Evolutionary conservation across 331 rosid genomes (phyloP).

Genomic region (Spiraea crenata): DNA sequence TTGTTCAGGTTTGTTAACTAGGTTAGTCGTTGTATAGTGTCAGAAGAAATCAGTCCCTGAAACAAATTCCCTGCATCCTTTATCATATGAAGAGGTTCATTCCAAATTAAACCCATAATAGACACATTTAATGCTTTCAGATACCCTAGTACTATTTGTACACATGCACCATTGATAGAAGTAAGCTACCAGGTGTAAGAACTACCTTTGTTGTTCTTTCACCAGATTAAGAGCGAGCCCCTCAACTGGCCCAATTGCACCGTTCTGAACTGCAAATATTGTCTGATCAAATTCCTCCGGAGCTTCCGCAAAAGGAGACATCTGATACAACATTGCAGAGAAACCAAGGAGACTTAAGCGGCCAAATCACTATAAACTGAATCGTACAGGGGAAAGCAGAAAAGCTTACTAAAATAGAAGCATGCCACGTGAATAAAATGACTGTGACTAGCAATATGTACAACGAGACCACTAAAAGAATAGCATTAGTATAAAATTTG

Average conservation of each 20-base stretch:
- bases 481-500: neutral
- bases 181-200: slow-evolving; percentile 2
- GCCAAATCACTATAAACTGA: neutral
- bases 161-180: neutral
- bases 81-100: neutral
- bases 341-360: neutral
- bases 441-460: neutral
- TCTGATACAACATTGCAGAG: slow-evolving; percentile 34
- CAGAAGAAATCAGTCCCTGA: neutral
- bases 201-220: slow-evolving; percentile 75
- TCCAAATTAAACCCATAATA: neutral
- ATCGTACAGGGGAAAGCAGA: neutral
- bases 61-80: neutral
- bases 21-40: neutral
- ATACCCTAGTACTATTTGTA: neutral
- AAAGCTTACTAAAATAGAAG: neutral
- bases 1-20: neutral
- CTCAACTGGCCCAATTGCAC: slow-evolving; percentile 67
- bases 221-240: slow-evolving; percentile 57
- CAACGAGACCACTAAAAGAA: neutral
- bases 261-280: slow-evolving; percentile 54
- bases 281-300: slow-evolving; percentile 97
- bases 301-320: slow-evolving; percentile 77
- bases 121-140: neutral
- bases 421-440: neutral